Evolutionary conservation across 2,329 filamentous ascomycete species (phyloP).

Genomic region (Nigrospora osmanthi): DNA sequence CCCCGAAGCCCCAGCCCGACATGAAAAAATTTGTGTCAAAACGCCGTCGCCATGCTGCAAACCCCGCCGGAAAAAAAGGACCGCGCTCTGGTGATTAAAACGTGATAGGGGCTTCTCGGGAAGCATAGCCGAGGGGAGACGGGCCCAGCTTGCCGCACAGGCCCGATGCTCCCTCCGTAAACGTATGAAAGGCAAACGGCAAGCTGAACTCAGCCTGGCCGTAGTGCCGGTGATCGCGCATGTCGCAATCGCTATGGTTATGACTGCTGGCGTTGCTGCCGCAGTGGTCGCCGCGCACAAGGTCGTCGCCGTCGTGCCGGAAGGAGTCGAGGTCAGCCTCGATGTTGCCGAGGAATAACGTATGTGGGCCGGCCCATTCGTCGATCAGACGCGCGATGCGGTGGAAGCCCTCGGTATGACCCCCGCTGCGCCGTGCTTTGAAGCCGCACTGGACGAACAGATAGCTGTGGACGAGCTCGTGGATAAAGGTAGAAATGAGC

Average conservation of each 20-base stretch:
- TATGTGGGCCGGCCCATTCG: constrained; percentile 48
- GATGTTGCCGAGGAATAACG: constrained; percentile 49
- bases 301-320: constrained; percentile 6
- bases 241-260: background rate
- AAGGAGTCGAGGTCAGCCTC: constrained; percentile 54
- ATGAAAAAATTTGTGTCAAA: too few species aligned
- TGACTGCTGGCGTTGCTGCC: background rate
- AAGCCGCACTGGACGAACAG: constrained; percentile 56
- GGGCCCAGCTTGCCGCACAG: too few species aligned
- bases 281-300: background rate
- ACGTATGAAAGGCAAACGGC: too few species aligned
- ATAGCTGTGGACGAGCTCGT: constrained; percentile 62
- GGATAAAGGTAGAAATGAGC: constrained; percentile 57
- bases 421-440: constrained; percentile 44
- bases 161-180: too few species aligned
- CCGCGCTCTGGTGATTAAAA: too few species aligned
- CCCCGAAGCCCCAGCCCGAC: too few species aligned
- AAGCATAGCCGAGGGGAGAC: too few species aligned
- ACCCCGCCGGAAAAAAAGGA: too few species aligned
- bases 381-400: constrained; percentile 54
- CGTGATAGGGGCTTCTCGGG: too few species aligned
- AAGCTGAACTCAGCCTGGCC: background rate
- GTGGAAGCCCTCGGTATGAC: constrained; percentile 53
- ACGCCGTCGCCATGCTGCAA: too few species aligned
- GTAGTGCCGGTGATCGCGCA: background rate